These are phyloP conservation scores for Syncephalastrum contaminatum DNA, from an alignment of 371 early-diverging fungal genomes.

Conservation along the genomic window DNA sequence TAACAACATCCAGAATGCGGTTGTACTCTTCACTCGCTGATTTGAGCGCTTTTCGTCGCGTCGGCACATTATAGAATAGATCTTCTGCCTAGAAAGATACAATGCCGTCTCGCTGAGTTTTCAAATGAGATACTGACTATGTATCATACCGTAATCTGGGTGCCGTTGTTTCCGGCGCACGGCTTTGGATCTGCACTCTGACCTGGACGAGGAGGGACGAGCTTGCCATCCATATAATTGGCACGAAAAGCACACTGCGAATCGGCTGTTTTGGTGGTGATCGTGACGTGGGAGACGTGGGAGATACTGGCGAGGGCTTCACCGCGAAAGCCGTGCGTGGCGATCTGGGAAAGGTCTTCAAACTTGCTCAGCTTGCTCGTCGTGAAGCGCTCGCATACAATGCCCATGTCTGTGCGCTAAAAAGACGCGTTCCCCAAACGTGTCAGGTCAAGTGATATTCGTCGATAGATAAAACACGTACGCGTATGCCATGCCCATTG, in stretches of 20 bases:
- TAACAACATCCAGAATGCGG: slow-evolving; percentile 83
- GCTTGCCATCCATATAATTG: slow-evolving; percentile 79
- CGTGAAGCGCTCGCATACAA: slow-evolving; percentile 94
- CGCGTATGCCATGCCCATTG: slow-evolving; percentile 94
- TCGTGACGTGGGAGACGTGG: slow-evolving; percentile 87
- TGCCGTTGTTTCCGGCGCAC: slow-evolving; percentile 93
- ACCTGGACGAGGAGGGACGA: slow-evolving; percentile 72
- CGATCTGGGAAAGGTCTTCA: slow-evolving; percentile 85
- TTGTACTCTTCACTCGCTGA: slow-evolving; percentile 85
- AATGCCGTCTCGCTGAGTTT: neutral
- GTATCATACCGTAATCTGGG: slow-evolving; percentile 71
- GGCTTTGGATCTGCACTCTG: slow-evolving; percentile 78
- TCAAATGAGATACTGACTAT: neutral
- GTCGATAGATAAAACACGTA: slow-evolving; percentile 23
- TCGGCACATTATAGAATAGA: slow-evolving; percentile 88
- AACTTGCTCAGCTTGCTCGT: slow-evolving; percentile 90
- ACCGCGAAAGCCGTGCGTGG: slow-evolving; percentile 98
- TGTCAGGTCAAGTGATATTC: neutral
- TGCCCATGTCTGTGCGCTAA: slow-evolving; percentile 73
- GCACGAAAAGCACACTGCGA: slow-evolving; percentile 88
- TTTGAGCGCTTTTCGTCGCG: slow-evolving; percentile 79
- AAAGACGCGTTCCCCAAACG: neutral
- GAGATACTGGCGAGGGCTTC: slow-evolving; percentile 98
- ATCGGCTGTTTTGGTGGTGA: slow-evolving; percentile 82
- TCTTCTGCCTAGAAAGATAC: slow-evolving; percentile 73